Base-by-base conservation (phyloP, 139 green algal species). In the Trebouxia sp. region DNA sequence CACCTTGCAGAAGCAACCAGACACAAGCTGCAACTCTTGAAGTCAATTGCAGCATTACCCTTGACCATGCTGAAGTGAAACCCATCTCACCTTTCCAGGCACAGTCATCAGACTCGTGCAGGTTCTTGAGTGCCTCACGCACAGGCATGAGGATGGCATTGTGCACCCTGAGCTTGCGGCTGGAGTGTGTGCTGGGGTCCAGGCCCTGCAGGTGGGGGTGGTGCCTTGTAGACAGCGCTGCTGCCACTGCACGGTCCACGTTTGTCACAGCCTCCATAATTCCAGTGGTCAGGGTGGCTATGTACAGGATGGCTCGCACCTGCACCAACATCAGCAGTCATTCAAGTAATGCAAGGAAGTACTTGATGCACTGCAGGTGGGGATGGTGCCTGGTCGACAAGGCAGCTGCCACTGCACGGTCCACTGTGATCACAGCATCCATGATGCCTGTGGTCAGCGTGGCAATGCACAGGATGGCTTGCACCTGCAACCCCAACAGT, bases 271-370 rank as follows among this genome's bases (percentile, higher is more conserved):
- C 38, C 37, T 85, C 78, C 43, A 87, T 85, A 56, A 87, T 79
- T 80, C 80, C 74, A 58, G 66, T 82, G n/a, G 84, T 85, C 28
- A 87, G 48, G 10, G 53, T 47, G 42, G 65, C 78, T n/a, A 82
- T 47, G 50, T 84, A 87, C 38, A 84, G 62, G 6, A 87, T 6
- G n/a, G 77, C 78, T 17, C 83, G 79, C 74, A 87, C 65, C 83
- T 87, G 79, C 65, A 5, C 17, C 1, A 58, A 65, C 45, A 45
- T 17, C 39, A 79, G 30, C 3, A 58, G 39, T 20, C 41, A 41
- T 56, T 5, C 70, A 55, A 53, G 47, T n/a, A n/a, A n/a, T n/a
- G n/a, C 76, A 80, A n/a, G 32, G 48, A 65, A 22, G 5, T 37
- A 10, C 26, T 17, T 10, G 5, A 69, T 69, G n/a, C n/a, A n/a